Base-by-base conservation (phyloP, 495 filamentous ascomycete species). In the Penicillium ucsense region DNA sequence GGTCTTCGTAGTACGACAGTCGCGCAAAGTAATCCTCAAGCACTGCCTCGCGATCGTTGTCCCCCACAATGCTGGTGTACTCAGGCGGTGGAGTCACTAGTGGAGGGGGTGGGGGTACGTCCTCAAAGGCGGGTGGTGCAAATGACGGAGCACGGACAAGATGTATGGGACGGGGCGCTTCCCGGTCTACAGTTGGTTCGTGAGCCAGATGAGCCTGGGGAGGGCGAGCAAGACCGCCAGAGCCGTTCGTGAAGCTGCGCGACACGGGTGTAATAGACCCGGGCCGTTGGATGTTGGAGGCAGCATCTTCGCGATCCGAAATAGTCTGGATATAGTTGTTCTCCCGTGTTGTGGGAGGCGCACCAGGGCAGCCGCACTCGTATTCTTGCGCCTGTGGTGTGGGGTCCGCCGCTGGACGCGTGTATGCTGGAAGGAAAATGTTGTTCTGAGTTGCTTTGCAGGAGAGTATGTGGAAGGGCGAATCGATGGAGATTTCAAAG, bases 401-500 rank as follows among this genome's bases (percentile, higher is more conserved):
- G 2, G 71, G 64, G 2, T 74, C 69, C 3, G 73, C 68, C 29
- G 82, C 73, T 6, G 80, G 76, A 11, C 78, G 77, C 28, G 79
- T 81, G 56, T 98, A 98, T 12, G 86, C 85, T 1, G 92, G 92
- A 9, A 98, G 79, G 30, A 82, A 79, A 12, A 86, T 92, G 65
- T 97, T 96, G 27, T 88, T 87, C 60, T 89, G 84, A 1, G 89
- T 92, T 6, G 94, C 92, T 41, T 82, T 88, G 67, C 92, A 98
- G 50, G 89, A 91, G 27, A 98, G 85, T 35, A 96, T 85, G 52
- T 95, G 90, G 61, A 97, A 94, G 6, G 92, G 92, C 9, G 89
- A 95, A 68, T 98, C 92, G 54, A 98, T 98, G 48, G 92, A 96
- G 53, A 98, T 98, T 62, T 98, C 92, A 50, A 97, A 98, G 62